Percentiles rank a stretch among this genome's conserved stretches.
phyloP scores from a whole-genome alignment of 2,329 filamentous ascomycete species.

The Thielaviopsis euricoi region DNA sequence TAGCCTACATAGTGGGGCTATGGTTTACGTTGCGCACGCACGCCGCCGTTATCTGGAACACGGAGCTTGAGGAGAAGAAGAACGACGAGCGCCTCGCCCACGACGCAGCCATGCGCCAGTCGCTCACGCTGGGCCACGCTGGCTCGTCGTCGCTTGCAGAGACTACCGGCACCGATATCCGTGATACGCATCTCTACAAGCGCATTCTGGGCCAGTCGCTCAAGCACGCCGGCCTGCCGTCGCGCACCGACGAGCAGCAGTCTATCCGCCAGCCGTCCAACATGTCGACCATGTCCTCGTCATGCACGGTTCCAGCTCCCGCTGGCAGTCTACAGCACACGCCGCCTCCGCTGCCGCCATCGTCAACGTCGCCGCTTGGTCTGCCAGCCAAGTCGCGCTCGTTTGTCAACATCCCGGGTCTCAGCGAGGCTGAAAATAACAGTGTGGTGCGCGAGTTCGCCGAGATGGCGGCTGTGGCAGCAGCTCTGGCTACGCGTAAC shows the following conservation, averaged over 20 bases:
- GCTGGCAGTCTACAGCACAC: constrained; percentile 18
- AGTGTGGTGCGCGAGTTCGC: constrained; percentile 72
- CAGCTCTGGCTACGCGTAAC: constrained; percentile 72
- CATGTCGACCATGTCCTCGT: constrained; percentile 18
- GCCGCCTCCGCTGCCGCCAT: no score
- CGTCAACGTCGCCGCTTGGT: constrained; percentile 16
- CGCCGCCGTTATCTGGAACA: constrained; percentile 92
- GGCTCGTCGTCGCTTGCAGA: constrained; percentile 25
- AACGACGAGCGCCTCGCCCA: constrained; percentile 29
- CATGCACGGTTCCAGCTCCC: constrained; percentile 22
- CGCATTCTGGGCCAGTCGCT: constrained; percentile 82
- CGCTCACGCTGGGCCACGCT: constrained; percentile 13
- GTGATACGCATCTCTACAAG: constrained; percentile 81
- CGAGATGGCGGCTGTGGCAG: constrained; percentile 85
- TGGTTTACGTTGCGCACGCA: constrained; percentile 94
- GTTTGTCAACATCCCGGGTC: constrained; percentile 43
- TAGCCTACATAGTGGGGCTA: constrained; percentile 84
- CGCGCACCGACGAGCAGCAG: constrained; percentile 25
- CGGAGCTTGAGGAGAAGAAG: constrained; percentile 63
- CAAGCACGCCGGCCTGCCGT: constrained; percentile 57
- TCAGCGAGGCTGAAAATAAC: constrained; percentile 70
- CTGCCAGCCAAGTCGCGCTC: constrained; percentile 28
- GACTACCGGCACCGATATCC: constrained; percentile 48
- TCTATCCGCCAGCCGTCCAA: constrained; percentile 24
- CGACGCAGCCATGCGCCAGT: constrained; percentile 3